A percentile compares a stretch with the other conserved stretches of the same genome.
Conservation (phyloP, 176 grass and related monocot species). For the Canna indica region DNA sequence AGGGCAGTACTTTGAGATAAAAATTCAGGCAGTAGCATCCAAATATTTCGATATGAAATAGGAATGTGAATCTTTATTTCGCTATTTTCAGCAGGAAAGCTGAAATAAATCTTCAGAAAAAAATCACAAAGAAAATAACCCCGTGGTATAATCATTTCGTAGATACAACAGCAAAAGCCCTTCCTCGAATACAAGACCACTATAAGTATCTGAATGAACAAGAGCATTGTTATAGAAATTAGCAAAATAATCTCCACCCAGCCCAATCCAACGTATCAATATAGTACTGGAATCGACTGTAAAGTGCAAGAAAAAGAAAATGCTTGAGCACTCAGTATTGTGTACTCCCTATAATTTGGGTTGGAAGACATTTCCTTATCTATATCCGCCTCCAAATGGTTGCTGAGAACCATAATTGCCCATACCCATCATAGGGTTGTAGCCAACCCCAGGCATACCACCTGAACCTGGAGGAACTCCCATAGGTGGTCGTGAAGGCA, state of each 20-base stretch:
- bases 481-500: constrained; percentile 58
- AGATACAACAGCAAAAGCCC: not conserved
- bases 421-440: constrained; percentile 66
- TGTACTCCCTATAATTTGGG: not conserved
- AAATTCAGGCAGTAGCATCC: too few relatives aligned
- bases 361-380: constrained; percentile 10
- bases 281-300: not conserved
- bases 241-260: too few relatives aligned
- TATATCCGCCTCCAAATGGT: constrained; percentile 67
- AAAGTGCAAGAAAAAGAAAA: constrained; percentile 4
- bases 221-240: too few relatives aligned
- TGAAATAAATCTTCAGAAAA: constrained; percentile 39
- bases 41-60: too few relatives aligned
- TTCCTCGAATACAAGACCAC: constrained; percentile 20
- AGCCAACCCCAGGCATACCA: constrained; percentile 47
- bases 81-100: constrained; percentile 44
- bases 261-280: not conserved
- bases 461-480: constrained; percentile 46
- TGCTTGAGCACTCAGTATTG: constrained; percentile 10
- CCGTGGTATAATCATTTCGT: constrained; percentile 9
- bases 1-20: too few relatives aligned
- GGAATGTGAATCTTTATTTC: constrained; percentile 28
- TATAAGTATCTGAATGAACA: constrained; percentile 5
- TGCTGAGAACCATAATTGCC: constrained; percentile 62
- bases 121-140: constrained; percentile 21